phyloP scores from a whole-genome alignment of 805 yeast species.

The Spathaspora gorwiae region DNA sequence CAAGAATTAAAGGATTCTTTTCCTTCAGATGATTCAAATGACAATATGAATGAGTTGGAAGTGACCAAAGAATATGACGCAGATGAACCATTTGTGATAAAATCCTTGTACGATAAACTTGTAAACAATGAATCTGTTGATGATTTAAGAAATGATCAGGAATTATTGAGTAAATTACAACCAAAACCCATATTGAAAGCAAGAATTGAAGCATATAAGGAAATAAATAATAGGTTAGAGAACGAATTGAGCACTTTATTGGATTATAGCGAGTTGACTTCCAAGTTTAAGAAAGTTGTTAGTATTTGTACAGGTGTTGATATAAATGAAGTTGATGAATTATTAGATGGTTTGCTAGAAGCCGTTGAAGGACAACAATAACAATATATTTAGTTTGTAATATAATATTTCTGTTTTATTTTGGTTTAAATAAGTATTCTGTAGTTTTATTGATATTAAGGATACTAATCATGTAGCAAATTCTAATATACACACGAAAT shows the following conservation, averaged over 20 bases:
- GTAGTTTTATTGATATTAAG: too few species aligned
- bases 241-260: constrained; percentile 49
- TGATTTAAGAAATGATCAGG: constrained; percentile 20
- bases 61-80: constrained; percentile 72
- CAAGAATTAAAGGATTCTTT: constrained; percentile 29
- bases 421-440: too few species aligned
- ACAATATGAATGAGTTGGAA: constrained; percentile 54
- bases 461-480: too few species aligned
- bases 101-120: constrained; percentile 54
- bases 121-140: constrained; percentile 21
- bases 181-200: constrained; percentile 57
- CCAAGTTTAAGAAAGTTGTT: constrained; percentile 82
- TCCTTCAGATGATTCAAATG: constrained; percentile 10
- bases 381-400: too few species aligned
- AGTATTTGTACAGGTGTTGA: constrained; percentile 87
- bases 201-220: constrained; percentile 72
- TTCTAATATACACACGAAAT: too few species aligned
- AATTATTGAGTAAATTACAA: constrained; percentile 36
- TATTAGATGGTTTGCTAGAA: constrained; percentile 78
- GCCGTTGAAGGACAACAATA: constrained; percentile 74
- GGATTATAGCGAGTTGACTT: constrained; percentile 38
- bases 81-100: constrained; percentile 84
- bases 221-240: constrained; percentile 57
- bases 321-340: constrained; percentile 70
- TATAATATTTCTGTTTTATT: too few species aligned